Evolutionary conservation across 1,284 basidiomycete species (phyloP).

Genomic region (Tremellales sp.): DNA sequence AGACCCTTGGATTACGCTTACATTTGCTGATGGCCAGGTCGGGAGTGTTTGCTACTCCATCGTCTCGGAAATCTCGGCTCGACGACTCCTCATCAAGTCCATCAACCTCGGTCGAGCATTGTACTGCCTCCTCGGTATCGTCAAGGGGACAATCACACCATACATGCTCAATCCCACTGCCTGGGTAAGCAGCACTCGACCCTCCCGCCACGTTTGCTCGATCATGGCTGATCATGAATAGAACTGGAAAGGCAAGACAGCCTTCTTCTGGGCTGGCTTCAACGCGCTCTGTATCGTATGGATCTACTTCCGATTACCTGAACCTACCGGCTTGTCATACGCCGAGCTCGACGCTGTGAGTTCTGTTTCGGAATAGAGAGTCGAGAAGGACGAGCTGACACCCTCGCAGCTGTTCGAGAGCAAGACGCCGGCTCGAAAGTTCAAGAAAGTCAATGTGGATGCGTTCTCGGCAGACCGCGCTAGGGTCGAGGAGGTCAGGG

Average conservation of each 20-base stretch:
- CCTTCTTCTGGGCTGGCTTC: constrained; percentile 26
- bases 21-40: constrained; percentile 6
- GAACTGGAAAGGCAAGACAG: constrained; percentile 28
- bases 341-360: constrained; percentile 23
- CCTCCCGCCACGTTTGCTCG: no score
- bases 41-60: constrained; percentile 40
- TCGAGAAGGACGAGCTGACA: no score
- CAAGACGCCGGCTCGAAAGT: background rate
- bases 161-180: constrained; percentile 6
- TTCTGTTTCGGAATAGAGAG: no score
- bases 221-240: no score
- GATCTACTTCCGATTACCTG: constrained; percentile 42
- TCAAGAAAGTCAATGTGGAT: background rate
- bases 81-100: constrained; percentile 50
- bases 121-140: background rate
- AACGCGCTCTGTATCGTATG: constrained; percentile 19
- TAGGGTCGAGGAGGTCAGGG: background rate
- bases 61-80: constrained; percentile 48
- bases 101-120: constrained; percentile 47
- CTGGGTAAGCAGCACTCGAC: no score
- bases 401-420: background rate
- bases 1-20: background rate
- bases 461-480: background rate
- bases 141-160: background rate
- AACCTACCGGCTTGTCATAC: constrained; percentile 36